These are phyloP conservation scores for Hygrocybe punicea DNA, from an alignment of 768 basidiomycete species.

Conservation along the genomic window DNA sequence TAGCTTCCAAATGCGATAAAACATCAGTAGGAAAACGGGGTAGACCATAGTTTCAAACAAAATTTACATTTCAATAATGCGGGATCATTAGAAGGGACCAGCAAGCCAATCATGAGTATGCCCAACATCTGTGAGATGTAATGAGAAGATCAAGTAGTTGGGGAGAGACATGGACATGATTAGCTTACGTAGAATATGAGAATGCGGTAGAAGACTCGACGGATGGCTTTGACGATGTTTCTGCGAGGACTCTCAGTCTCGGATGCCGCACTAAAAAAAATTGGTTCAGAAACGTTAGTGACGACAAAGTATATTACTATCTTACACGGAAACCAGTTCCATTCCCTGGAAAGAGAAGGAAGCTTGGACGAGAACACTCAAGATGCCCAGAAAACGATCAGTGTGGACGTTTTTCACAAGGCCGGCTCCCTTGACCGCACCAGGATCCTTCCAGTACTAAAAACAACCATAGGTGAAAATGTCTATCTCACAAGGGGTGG, in stretches of 20 bases:
- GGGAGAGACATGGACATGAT: background rate
- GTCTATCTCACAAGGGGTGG: background rate
- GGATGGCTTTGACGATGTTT: conserved; percentile 73
- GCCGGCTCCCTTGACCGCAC: conserved; percentile 48
- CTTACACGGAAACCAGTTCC: conserved; percentile 68
- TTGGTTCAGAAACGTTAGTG: conserved; percentile 6
- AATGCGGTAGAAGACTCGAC: conserved; percentile 78
- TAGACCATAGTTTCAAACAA: too few species aligned
- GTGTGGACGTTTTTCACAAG: conserved; percentile 42
- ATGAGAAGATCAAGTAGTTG: background rate
- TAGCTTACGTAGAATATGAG: conserved; percentile 64
- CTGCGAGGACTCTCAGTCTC: conserved; percentile 76
- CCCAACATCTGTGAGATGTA: conserved; percentile 55
- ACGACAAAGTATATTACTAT: background rate
- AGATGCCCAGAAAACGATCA: conserved; percentile 46
- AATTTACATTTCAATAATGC: conserved; percentile 41
- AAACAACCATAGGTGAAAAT: background rate
- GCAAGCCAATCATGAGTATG: conserved; percentile 71
- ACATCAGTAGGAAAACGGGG: background rate
- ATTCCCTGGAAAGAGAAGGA: conserved; percentile 78
- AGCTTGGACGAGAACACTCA: conserved; percentile 47
- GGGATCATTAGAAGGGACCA: conserved; percentile 66
- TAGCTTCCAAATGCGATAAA: conserved; percentile 19
- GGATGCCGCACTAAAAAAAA: conserved; percentile 57
- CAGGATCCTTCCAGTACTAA: conserved; percentile 72